Base-by-base conservation (phyloP, 2,329 filamentous ascomycete species). In the Colletotrichum sidae region DNA sequence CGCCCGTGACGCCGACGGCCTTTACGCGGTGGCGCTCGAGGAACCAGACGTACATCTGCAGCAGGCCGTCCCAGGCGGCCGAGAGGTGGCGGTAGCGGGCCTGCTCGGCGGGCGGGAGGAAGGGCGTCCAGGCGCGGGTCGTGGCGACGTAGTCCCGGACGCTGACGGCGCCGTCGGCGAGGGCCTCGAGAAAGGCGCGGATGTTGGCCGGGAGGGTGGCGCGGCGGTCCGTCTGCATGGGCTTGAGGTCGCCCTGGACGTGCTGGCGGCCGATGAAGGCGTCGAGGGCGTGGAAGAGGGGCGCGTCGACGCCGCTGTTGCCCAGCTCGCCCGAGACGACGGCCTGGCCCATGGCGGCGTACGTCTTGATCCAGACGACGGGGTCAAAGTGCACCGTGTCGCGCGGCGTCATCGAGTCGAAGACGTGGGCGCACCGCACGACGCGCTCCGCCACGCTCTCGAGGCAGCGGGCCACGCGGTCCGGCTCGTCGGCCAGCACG, bases 321-420 rank as follows among this genome's bases (percentile, higher is more conserved):
- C 62, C 62, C 25, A 65, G 15, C 35, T 65, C 62, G 52, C 62
- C 62, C 3, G 62, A 13, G 3, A 41, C 56, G 10, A 65, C 62
- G 17, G 62, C 44, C 6, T 33, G 62, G 37, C 62, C 58, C 46
- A 65, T 65, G 37, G 62, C 62, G 8, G 62, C 58, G 10, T 65
- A 62, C 34, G 62, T 62, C 58, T 65, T 65, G 58, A 65, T 65
- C 62, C 62, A 65, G n/a, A 62, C 15, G 37, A 62, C 62, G 11
- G 62, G 62, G 39, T 65, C 62, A 25, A 65, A 65, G 8, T 42
- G 15, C 3, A 52, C 46, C 46, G 62, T 61, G 2, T 65, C 62
- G 25, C 62, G 62, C 37, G 58, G 62, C 6, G 52, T 62, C 58
- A 65, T 65, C n/a, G 46, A 12, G 8, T 65, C 52, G 25, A 65